These are phyloP conservation scores for Elsinoe necatrix DNA, from an alignment of 2,329 filamentous ascomycete species.

Conservation along the genomic window DNA sequence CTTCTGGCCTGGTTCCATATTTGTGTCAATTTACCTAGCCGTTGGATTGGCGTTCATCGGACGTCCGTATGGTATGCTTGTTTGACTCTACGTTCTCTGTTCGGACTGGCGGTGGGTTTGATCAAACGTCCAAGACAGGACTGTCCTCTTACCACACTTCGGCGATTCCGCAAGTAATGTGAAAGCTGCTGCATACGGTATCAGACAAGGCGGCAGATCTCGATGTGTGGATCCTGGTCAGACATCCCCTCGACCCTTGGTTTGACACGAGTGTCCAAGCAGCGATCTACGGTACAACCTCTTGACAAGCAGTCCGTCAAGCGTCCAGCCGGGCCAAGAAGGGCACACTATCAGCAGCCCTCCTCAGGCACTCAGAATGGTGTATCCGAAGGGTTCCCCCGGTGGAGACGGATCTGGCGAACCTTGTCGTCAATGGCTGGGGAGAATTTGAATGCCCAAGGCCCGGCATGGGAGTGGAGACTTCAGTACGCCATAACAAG, in stretches of 20 bases:
- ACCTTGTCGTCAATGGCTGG: background rate
- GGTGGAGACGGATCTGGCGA: background rate
- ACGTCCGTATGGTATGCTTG: slow-evolving; percentile 11
- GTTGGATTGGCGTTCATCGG: slow-evolving; percentile 3
- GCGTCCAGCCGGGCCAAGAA: background rate
- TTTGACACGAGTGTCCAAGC: background rate
- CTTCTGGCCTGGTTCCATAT: slow-evolving; percentile 4
- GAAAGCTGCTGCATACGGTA: background rate
- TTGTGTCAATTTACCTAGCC: slow-evolving; percentile 9
- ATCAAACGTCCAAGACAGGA: background rate
- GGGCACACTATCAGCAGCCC: background rate
- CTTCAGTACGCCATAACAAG: background rate
- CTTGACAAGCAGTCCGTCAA: background rate
- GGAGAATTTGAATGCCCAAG: background rate
- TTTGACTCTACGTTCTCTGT: background rate
- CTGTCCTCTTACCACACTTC: background rate
- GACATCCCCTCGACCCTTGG: background rate
- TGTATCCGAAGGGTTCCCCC: background rate
- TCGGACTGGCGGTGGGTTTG: background rate
- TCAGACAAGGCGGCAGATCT: background rate
- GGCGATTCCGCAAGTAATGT: background rate
- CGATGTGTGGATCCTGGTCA: slow-evolving; percentile 4
- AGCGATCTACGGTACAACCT: background rate
- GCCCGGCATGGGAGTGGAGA: slow-evolving; percentile 6
- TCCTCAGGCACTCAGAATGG: background rate